phyloP scores from a whole-genome alignment of 2,329 filamentous ascomycete species.

The Moelleriella libera region DNA sequence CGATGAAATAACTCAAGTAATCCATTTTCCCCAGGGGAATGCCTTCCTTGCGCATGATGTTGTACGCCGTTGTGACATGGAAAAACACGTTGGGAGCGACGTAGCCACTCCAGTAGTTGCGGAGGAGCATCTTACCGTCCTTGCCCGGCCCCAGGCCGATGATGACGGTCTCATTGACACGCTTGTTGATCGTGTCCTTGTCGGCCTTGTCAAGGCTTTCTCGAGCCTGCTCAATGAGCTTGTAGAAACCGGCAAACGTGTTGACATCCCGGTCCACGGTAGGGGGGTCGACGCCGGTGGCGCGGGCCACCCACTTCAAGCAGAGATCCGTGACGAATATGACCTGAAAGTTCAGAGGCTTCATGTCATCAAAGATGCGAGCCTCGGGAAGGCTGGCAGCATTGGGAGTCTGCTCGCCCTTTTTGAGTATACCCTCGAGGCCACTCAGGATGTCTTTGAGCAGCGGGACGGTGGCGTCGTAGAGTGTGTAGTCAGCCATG shows the following conservation, averaged over 20 bases:
- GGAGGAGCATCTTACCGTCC: slow-evolving; percentile 10
- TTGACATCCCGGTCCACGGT: slow-evolving; percentile 13
- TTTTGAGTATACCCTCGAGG: slow-evolving; percentile 19
- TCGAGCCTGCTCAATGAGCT: slow-evolving; percentile 17
- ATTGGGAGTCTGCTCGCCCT: slow-evolving; percentile 18
- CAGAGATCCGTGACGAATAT: slow-evolving; percentile 14
- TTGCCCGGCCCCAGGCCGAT: slow-evolving; percentile 16
- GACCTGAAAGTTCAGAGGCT: slow-evolving; percentile 26
- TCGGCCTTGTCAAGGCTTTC: slow-evolving; percentile 17
- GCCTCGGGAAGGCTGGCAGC: slow-evolving; percentile 16
- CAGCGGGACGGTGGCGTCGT: slow-evolving; percentile 21
- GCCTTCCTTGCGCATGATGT: slow-evolving; percentile 45
- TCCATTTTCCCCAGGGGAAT: slow-evolving; percentile 48
- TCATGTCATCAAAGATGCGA: slow-evolving; percentile 26
- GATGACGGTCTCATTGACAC: slow-evolving; percentile 13
- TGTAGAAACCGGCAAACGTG: slow-evolving; percentile 19
- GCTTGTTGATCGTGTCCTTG: slow-evolving; percentile 17
- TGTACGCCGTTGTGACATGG: slow-evolving; percentile 45
- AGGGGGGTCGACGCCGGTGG: slow-evolving; percentile 15
- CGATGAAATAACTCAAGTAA: slow-evolving; percentile 26
- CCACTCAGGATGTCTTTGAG: slow-evolving; percentile 16
- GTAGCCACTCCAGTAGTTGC: slow-evolving; percentile 31
- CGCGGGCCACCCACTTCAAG: slow-evolving; percentile 18
- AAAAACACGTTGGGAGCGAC: slow-evolving; percentile 50
- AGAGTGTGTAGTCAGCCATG: slow-evolving; percentile 23